These are phyloP conservation scores for Esteya vermicola DNA, from an alignment of 2,329 filamentous ascomycete species.

Conservation along the genomic window DNA sequence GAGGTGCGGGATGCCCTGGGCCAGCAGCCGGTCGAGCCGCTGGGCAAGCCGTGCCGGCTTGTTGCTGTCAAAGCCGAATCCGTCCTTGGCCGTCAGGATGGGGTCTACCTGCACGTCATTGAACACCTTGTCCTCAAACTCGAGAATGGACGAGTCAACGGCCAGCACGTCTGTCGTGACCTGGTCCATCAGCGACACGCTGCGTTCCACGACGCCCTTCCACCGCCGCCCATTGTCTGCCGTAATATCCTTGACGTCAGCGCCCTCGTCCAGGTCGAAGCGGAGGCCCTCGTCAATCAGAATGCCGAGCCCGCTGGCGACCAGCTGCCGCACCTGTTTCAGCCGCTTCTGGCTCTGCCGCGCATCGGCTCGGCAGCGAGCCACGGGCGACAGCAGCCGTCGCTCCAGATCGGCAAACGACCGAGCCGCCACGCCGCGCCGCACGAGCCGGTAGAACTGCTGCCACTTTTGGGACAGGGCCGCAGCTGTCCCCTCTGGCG, in stretches of 20 bases:
- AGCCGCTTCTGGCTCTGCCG: slow-evolving; percentile 59
- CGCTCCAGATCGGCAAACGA: slow-evolving; percentile 58
- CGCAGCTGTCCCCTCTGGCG: slow-evolving; percentile 10
- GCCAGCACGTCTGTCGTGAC: slow-evolving; percentile 59
- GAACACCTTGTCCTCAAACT: slow-evolving; percentile 54
- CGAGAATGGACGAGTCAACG: slow-evolving; percentile 44
- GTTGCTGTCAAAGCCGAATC: slow-evolving; percentile 31
- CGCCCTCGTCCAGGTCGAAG: slow-evolving; percentile 36
- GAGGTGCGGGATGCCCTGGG: slow-evolving; percentile 55
- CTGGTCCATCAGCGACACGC: slow-evolving; percentile 73
- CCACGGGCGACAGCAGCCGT: slow-evolving; percentile 64
- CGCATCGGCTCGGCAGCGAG: slow-evolving; percentile 60
- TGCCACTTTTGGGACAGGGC: slow-evolving; percentile 40
- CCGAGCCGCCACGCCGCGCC: slow-evolving; percentile 58
- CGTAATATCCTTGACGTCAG: slow-evolving; percentile 22
- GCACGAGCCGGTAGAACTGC: slow-evolving; percentile 69
- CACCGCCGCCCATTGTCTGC: slow-evolving; percentile 31
- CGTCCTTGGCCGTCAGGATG: slow-evolving; percentile 38
- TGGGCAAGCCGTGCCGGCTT: slow-evolving; percentile 48
- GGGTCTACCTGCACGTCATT: slow-evolving; percentile 46
- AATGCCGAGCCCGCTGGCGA: slow-evolving; percentile 74
- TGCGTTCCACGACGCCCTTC: slow-evolving; percentile 65
- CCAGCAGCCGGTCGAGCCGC: slow-evolving; percentile 55
- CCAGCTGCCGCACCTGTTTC: slow-evolving; percentile 60
- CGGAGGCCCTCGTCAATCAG: slow-evolving; percentile 75